Conservation (phyloP, 257 asterid species). For the Scutellaria minor region DNA sequence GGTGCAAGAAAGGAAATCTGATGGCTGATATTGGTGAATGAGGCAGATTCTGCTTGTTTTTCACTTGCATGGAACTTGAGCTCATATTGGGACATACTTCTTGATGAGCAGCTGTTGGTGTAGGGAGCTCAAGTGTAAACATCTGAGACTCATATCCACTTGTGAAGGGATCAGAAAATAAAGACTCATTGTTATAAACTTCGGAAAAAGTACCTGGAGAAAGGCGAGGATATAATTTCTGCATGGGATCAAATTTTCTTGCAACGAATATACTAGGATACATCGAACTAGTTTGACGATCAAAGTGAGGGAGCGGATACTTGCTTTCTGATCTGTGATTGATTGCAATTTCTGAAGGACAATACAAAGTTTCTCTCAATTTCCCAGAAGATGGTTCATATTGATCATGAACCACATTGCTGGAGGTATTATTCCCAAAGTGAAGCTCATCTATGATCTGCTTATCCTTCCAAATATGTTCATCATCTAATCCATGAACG, state of each 20-base stretch:
- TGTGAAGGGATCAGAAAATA: slow-evolving; percentile 40
- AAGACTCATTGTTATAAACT: slow-evolving; percentile 30
- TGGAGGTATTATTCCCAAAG: slow-evolving; percentile 28
- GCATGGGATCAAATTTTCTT: slow-evolving; percentile 39
- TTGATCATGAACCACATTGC: slow-evolving; percentile 33
- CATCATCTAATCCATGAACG: slow-evolving; percentile 44
- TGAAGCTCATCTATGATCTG: slow-evolving; percentile 42
- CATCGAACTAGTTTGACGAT: slow-evolving; percentile 36
- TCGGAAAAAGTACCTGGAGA: slow-evolving; percentile 38
- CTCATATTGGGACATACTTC: slow-evolving; percentile 34
- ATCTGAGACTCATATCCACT: slow-evolving; percentile 36
- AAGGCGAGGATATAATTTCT: slow-evolving; percentile 31
- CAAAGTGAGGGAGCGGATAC: slow-evolving; percentile 36
- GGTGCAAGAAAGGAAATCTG: slow-evolving; percentile 58
- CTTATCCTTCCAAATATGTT: slow-evolving; percentile 56
- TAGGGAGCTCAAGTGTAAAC: slow-evolving; percentile 37
- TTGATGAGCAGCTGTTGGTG: slow-evolving; percentile 37
- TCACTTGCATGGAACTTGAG: slow-evolving; percentile 34
- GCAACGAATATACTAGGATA: slow-evolving; percentile 39
- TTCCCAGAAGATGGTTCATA: slow-evolving; percentile 45
- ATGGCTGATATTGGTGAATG: slow-evolving; percentile 39
- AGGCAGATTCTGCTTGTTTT: slow-evolving; percentile 40
- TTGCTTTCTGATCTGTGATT: slow-evolving; percentile 43
- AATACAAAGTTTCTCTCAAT: slow-evolving; percentile 39
- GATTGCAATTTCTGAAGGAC: slow-evolving; percentile 43